Conservation (phyloP, 768 basidiomycete species). For the Dentipellis sp. region DNA sequence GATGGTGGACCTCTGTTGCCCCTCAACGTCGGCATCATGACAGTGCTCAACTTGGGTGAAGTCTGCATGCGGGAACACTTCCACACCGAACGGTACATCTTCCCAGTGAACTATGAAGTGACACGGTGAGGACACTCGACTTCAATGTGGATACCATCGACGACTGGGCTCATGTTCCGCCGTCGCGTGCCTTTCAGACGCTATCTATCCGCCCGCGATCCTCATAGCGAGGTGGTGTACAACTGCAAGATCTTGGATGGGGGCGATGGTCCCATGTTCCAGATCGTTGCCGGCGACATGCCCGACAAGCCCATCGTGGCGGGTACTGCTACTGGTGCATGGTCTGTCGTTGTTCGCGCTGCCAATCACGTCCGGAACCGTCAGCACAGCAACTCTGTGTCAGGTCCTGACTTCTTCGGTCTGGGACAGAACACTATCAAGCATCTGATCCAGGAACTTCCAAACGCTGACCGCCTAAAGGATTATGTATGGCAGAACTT, state of each 20-base stretch:
- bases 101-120: constrained; percentile 81
- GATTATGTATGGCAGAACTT: constrained; percentile 88
- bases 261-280: constrained; percentile 79
- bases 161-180: background rate
- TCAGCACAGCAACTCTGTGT: constrained; percentile 80
- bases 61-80: constrained; percentile 80
- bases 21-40: constrained; percentile 82
- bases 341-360: constrained; percentile 76
- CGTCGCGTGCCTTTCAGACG: constrained; percentile 35
- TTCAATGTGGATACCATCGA: background rate
- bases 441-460: constrained; percentile 80
- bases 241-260: constrained; percentile 80
- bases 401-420: constrained; percentile 84
- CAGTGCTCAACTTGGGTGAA: constrained; percentile 62
- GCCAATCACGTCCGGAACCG: constrained; percentile 75
- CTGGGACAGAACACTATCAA: constrained; percentile 84
- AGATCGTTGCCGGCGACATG: constrained; percentile 67
- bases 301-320: constrained; percentile 68
- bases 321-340: constrained; percentile 83
- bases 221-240: constrained; percentile 59
- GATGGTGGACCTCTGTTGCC: constrained; percentile 64
- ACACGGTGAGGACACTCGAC: constrained; percentile 40
- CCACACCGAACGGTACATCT: constrained; percentile 83
- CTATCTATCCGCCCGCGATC: constrained; percentile 70
- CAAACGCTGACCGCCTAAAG: constrained; percentile 57